A percentile compares a stretch with the other conserved stretches of the same genome.
Evolutionary conservation across 345 rosid genomes (phyloP).

Genomic region (Garcia nutans): DNA sequence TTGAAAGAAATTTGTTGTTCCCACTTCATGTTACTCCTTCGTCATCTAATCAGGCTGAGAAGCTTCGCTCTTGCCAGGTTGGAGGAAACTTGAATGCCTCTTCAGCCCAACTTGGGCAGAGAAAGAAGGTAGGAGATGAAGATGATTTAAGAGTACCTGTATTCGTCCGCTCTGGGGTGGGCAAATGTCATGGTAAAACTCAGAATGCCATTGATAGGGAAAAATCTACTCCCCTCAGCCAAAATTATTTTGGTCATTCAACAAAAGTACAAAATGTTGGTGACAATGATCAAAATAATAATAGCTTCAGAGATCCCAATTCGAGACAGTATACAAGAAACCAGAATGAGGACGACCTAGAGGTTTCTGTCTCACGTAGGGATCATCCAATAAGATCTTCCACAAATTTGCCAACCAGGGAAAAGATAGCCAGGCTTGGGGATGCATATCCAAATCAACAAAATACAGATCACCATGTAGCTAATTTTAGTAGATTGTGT

Average conservation of each 20-base stretch:
- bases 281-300: slow-evolving; percentile 18
- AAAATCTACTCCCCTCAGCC: slow-evolving; percentile 21
- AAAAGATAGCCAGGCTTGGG: slow-evolving; percentile 20
- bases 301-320: slow-evolving; percentile 24
- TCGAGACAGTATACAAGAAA: slow-evolving; percentile 33
- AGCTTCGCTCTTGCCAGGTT: slow-evolving; percentile 29
- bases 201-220: slow-evolving; percentile 34
- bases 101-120: slow-evolving; percentile 34
- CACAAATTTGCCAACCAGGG: slow-evolving; percentile 16
- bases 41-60: slow-evolving; percentile 35
- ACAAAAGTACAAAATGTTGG: slow-evolving; percentile 23
- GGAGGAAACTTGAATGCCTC: slow-evolving; percentile 38
- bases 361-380: slow-evolving; percentile 22
- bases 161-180: slow-evolving; percentile 41
- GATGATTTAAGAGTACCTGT: slow-evolving; percentile 81
- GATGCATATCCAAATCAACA: slow-evolving; percentile 27
- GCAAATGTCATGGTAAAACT: slow-evolving; percentile 25
- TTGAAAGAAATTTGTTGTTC: slow-evolving; percentile 37
- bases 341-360: slow-evolving; percentile 30
- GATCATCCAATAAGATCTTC: slow-evolving; percentile 26
- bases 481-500: slow-evolving; percentile 28
- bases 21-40: slow-evolving; percentile 37
- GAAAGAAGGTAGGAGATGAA: slow-evolving; percentile 53
- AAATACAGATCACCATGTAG: slow-evolving; percentile 20
- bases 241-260: slow-evolving; percentile 17